These are phyloP conservation scores for Trichoderma sp. DNA, from an alignment of 2,329 filamentous ascomycete genomes.

Conservation along the genomic window DNA sequence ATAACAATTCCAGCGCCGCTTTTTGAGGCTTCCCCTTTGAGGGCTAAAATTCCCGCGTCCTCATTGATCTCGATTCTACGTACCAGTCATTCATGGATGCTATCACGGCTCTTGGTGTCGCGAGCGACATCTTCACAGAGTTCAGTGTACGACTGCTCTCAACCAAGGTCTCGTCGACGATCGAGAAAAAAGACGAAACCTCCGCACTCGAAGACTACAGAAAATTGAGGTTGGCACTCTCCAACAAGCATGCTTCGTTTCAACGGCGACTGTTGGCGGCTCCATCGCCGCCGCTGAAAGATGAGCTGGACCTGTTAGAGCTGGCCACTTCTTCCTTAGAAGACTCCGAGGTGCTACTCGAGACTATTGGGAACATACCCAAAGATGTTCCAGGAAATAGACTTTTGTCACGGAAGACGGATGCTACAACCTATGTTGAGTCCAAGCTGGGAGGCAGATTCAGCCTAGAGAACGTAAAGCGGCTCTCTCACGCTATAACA, in stretches of 20 bases:
- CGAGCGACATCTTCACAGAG: neutral
- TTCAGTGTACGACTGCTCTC: neutral
- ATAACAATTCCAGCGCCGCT: neutral
- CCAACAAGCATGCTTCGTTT: neutral
- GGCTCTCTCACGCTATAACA: neutral
- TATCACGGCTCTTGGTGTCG: neutral
- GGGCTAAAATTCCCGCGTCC: neutral
- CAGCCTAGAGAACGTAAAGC: neutral
- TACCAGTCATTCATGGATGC: neutral
- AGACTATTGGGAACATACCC: neutral
- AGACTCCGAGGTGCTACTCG: neutral
- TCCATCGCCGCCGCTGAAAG: neutral
- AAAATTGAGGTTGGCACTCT: neutral
- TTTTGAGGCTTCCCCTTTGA: neutral
- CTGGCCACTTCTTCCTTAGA: neutral
- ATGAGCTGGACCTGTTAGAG: neutral
- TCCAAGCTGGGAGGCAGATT: neutral
- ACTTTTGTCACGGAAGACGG: neutral
- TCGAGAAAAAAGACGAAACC: neutral
- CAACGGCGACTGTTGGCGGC: neutral
- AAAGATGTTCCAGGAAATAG: neutral
- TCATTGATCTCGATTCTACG: neutral
- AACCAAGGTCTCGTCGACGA: neutral
- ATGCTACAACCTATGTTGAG: fast-evolving
- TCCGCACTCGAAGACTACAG: neutral